These are phyloP conservation scores for Collybia mongolica DNA, from an alignment of 768 basidiomycete species.

Conservation along the genomic window DNA sequence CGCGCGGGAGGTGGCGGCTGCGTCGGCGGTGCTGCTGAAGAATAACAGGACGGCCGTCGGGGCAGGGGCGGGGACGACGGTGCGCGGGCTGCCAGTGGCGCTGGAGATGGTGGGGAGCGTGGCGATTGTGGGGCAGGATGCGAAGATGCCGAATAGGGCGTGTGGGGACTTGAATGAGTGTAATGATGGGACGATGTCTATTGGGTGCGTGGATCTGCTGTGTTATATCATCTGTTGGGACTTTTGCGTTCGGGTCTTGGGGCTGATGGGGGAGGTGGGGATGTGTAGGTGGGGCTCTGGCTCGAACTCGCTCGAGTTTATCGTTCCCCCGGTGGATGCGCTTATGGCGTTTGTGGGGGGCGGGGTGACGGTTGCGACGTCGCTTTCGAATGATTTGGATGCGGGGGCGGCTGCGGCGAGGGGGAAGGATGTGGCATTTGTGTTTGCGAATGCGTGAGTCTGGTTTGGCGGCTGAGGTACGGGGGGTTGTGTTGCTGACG, in stretches of 20 bases:
- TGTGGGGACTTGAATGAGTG: conserved; percentile 50
- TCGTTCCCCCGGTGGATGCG: conserved; percentile 47
- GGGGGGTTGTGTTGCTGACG: too few species aligned
- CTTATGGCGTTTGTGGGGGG: conserved; percentile 36
- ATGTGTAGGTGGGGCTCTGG: conserved; percentile 50
- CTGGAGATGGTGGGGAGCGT: conserved; percentile 49
- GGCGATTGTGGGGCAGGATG: conserved; percentile 46
- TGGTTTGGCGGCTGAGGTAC: not conserved
- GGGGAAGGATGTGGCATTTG: conserved; percentile 55
- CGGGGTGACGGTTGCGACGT: conserved; percentile 39
- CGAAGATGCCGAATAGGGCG: conserved; percentile 44
- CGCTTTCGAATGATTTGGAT: conserved; percentile 41
- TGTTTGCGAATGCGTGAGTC: conserved; percentile 54
- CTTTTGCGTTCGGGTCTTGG: too few species aligned
- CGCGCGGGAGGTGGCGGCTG: conserved; percentile 61
- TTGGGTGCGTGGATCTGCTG: conserved; percentile 8
- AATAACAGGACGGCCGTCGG: conserved; percentile 30
- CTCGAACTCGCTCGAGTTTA: conserved; percentile 43
- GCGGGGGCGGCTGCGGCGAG: conserved; percentile 37
- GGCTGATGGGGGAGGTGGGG: too few species aligned
- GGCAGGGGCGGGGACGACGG: conserved; percentile 27
- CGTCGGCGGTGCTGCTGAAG: conserved; percentile 68
- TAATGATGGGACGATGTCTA: conserved; percentile 56
- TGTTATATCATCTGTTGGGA: not conserved
- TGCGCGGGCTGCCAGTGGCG: conserved; percentile 39